Percentiles rank a stretch among this genome's conserved stretches.
Conservation (phyloP, 2,329 filamentous ascomycete genomes). For the Epichloe typhina region DNA sequence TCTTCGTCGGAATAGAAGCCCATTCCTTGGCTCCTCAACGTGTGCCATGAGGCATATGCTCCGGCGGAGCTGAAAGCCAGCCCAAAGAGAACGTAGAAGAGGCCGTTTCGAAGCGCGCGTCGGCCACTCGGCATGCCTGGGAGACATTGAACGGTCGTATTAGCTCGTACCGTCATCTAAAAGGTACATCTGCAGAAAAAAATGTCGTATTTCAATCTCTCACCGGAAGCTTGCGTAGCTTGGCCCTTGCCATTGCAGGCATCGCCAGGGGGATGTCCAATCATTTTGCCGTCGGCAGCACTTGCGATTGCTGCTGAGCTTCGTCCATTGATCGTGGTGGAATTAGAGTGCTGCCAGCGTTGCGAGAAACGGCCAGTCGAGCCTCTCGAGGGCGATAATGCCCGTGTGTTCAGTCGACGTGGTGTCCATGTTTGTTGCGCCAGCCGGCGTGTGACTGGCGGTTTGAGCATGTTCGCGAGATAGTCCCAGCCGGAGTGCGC, state of each 20-base stretch:
- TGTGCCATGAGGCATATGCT: conserved; percentile 23
- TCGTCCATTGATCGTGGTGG: too few species aligned
- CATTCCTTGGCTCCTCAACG: conserved; percentile 21
- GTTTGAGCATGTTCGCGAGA: background rate
- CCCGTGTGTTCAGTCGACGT: background rate
- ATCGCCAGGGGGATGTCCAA: too few species aligned
- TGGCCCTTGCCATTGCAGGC: too few species aligned
- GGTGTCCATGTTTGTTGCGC: conserved; percentile 1
- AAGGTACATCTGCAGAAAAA: background rate
- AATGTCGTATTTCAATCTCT: background rate
- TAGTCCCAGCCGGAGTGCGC: too few species aligned
- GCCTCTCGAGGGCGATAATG: background rate
- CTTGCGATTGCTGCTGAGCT: too few species aligned
- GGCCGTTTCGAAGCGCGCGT: conserved; percentile 10
- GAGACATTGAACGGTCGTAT: background rate
- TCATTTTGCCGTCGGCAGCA: too few species aligned
- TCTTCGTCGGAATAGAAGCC: conserved; percentile 49
- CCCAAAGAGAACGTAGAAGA: conserved; percentile 16
- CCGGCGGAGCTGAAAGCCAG: conserved; percentile 19
- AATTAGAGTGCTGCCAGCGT: conserved; percentile 2
- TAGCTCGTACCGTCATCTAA: background rate
- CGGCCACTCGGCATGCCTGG: background rate
- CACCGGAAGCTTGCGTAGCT: background rate
- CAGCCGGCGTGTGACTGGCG: background rate
- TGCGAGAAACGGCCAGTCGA: background rate